Evolutionary conservation across 2,329 filamentous ascomycete genomes (phyloP), one percentile per base, ranked within the genome.

Genomic region (Fusarium poae): DNA sequence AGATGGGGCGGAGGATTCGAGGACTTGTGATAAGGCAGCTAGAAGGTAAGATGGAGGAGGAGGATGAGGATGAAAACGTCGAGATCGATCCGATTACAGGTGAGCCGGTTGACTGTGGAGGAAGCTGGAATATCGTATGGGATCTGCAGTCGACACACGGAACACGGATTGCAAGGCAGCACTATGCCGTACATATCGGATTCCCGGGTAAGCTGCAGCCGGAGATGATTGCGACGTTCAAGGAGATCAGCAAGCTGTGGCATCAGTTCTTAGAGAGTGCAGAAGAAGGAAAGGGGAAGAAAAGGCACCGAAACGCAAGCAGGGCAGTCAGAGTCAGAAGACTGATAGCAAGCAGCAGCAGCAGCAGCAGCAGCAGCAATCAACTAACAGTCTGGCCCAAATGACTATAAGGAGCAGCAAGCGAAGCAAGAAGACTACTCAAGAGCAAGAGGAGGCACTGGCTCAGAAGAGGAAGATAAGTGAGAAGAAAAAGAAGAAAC

Each of bases 111-210:
- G 15, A 50, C 34, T 50, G 5, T 21, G 25, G 6, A 50, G 34
- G 34, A 50, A 50, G 46, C 34, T 50, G 25, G 18, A 50, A 50
- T 39, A 50, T 50, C n/a, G 13, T 23, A 23, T 48, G 25, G 30
- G 45, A 48, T 3, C 13, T 48, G 18, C 6, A 45, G 43, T 45
- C 7, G 25, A 48, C 11, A 6, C 12, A 34, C 25, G 25, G 9
- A 35, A 48, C 25, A 6, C 25, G 13, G 0, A 45, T 45, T 30
- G 12, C 20, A 45, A 45, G 43, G 43, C 6, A 45, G 27, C 4
- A 45, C 4, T 45, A 45, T 45, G 3, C 27, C 9, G 6, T 45
- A 3, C 30, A 45, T n/a, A 30, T 45, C 13, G 4, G 43, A 27
- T 45, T 45, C 6, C 3, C 3, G 2, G 18, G 43, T 5, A 45